Evolutionary conservation across 257 asterid genomes (phyloP).

Genomic region (Galeopsis tetrahit): DNA sequence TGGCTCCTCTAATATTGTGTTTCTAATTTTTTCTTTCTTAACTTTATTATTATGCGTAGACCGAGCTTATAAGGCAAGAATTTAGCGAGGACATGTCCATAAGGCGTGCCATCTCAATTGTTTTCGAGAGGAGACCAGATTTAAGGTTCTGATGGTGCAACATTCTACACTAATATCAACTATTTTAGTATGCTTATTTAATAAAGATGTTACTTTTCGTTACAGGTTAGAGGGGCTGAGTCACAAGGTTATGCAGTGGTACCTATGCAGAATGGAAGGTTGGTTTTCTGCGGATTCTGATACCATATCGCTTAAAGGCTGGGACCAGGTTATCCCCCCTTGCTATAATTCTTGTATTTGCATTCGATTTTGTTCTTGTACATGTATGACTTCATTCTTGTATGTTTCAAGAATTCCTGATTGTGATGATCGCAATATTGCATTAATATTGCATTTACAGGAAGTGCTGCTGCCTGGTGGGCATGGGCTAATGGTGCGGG

Average conservation of each 20-base stretch:
- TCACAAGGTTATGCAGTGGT: conserved; percentile 92
- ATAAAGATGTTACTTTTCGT: neutral
- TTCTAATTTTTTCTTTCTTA: conserved; percentile 24
- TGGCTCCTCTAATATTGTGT: neutral
- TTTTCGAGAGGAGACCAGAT: conserved; percentile 83
- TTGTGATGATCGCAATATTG: neutral
- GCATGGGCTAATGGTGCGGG: conserved; percentile 96
- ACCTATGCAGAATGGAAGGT: conserved; percentile 96
- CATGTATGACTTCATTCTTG: neutral
- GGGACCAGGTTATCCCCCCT: conserved; percentile 77
- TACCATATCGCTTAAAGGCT: conserved; percentile 81
- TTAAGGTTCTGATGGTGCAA: conserved; percentile 52
- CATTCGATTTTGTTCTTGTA: conserved; percentile 16
- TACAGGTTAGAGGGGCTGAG: conserved; percentile 77
- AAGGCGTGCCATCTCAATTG: conserved; percentile 75
- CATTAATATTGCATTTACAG: conserved; percentile 44
- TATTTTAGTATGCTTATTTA: neutral
- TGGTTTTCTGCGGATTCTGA: conserved; percentile 99
- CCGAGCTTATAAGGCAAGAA: conserved; percentile 73
- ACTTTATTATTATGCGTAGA: conserved; percentile 45
- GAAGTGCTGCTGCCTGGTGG: conserved; percentile 97
- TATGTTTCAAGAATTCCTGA: neutral
- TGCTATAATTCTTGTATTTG: conserved; percentile 7
- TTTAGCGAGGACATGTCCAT: conserved; percentile 77
- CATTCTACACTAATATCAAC: conserved; percentile 15